A percentile compares a stretch with the other conserved stretches of the same genome.
Evolutionary conservation across 805 yeast species (phyloP).

Genomic region (Candida coquimbonensis): DNA sequence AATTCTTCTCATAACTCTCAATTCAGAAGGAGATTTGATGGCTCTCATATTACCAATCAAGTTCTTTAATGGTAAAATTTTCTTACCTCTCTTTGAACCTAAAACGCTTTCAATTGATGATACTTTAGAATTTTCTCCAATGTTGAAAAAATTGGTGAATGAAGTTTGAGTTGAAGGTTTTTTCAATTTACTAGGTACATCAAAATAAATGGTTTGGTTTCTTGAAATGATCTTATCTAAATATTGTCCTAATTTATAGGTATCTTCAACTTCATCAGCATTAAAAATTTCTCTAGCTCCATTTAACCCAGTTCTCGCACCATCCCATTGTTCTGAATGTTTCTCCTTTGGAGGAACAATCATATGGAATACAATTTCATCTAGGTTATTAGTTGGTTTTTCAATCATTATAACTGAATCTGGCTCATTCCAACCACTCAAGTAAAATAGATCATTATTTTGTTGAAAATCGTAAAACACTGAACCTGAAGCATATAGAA

Average conservation of each 20-base stretch:
- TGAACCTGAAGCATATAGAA: conserved; percentile 80
- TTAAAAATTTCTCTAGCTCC: conserved; percentile 82
- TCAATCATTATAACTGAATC: conserved; percentile 65
- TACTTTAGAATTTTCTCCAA: conserved; percentile 19
- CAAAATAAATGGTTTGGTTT: conserved; percentile 50
- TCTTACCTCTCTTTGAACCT: conserved; percentile 25
- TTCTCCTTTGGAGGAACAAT: conserved; percentile 80
- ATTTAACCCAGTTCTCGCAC: conserved; percentile 78
- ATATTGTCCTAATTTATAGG: conserved; percentile 35
- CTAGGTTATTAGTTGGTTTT: conserved; percentile 45
- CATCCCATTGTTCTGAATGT: conserved; percentile 88
- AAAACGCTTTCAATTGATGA: conserved; percentile 24
- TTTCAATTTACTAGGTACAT: conserved; percentile 28
- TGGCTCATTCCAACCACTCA: conserved; percentile 93
- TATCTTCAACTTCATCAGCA: conserved; percentile 66
- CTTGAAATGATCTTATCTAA: conserved; percentile 41
- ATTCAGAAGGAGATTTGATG: conserved; percentile 70
- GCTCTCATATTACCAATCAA: conserved; percentile 47
- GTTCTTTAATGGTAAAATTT: conserved; percentile 36
- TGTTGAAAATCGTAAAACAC: conserved; percentile 93
- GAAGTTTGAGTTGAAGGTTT: conserved; percentile 15
- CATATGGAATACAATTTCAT: conserved; percentile 60
- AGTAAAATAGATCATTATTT: conserved; percentile 77
- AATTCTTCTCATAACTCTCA: conserved; percentile 73
- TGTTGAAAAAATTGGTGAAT: conserved; percentile 26